Evolutionary conservation across 441 rosid species (phyloP).

Genomic region (Pelargonium australe): DNA sequence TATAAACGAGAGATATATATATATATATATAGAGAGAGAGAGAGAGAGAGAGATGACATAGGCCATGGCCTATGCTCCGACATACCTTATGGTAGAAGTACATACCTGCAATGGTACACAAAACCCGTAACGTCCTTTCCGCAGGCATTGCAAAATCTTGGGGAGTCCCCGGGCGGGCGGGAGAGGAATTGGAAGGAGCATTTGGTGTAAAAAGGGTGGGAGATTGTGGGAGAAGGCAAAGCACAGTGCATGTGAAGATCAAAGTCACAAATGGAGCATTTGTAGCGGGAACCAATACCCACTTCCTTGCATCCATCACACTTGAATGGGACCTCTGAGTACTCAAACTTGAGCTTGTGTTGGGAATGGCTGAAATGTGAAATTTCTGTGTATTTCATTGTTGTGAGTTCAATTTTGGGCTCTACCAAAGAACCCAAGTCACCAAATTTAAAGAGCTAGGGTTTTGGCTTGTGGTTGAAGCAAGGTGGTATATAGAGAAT

Average conservation of each 20-base stretch:
- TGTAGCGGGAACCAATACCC: constrained; percentile 78
- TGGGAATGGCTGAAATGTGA: constrained; percentile 72
- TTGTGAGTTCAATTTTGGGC: neutral
- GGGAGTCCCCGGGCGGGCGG: constrained; percentile 52
- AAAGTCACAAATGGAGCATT: constrained; percentile 55
- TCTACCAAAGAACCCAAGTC: constrained; percentile 6
- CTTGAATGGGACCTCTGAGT: constrained; percentile 69
- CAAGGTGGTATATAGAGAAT: constrained; percentile 22
- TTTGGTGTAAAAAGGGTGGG: constrained; percentile 79
- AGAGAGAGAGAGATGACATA: no score
- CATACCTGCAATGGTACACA: constrained; percentile 56
- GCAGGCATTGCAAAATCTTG: constrained; percentile 77
- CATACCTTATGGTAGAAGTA: no score
- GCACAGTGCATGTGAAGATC: constrained; percentile 91
- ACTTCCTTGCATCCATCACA: constrained; percentile 94
- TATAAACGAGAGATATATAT: no score
- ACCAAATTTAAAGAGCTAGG: constrained; percentile 15
- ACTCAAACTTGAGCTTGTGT: constrained; percentile 57
- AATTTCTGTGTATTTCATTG: constrained; percentile 64
- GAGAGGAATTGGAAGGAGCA: constrained; percentile 74
- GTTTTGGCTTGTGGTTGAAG: constrained; percentile 39
- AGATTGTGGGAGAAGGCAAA: constrained; percentile 36
- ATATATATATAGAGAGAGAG: no score
- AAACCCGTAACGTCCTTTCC: constrained; percentile 66
- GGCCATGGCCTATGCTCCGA: no score